Conservation (phyloP, 139 green algal genomes). For the Picocystis salinarum region DNA sequence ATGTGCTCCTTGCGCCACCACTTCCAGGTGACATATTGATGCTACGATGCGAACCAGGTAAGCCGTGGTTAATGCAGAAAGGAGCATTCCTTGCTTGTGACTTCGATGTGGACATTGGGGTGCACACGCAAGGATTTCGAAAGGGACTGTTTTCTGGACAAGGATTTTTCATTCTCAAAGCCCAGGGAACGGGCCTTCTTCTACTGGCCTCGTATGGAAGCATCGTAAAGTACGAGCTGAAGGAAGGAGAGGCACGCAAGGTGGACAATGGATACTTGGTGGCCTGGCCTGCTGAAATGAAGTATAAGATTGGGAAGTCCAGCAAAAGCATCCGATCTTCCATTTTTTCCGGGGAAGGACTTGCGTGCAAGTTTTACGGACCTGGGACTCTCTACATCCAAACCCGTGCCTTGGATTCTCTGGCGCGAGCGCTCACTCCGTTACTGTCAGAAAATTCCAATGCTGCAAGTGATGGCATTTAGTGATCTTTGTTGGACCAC, state of each 20-base stretch:
- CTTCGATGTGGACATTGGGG: constrained; percentile 6
- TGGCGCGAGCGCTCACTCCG: too few relatives aligned
- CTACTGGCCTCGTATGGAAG: constrained; percentile 18
- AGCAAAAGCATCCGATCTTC: constrained; percentile 3
- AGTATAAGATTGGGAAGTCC: constrained; percentile 13
- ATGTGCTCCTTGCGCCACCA: constrained; percentile 17
- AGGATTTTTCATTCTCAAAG: constrained; percentile 18
- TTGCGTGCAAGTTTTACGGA: constrained; percentile 11
- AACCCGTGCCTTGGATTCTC: too few relatives aligned
- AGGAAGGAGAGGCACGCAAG: constrained; percentile 4
- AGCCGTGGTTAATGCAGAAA: constrained; percentile 14
- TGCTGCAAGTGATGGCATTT: too few relatives aligned
- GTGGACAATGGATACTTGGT: constrained; percentile 21
- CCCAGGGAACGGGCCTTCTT: constrained; percentile 11
- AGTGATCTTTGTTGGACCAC: too few relatives aligned
- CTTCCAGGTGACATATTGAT: constrained; percentile 19
- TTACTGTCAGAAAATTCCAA: too few relatives aligned
- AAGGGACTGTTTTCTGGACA: constrained; percentile 19
- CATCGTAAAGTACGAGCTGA: constrained; percentile 22
- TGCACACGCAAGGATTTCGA: constrained; percentile 4
- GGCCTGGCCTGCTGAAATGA: constrained; percentile 12
- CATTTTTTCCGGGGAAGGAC: constrained; percentile 14
- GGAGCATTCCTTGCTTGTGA: constrained; percentile 17
- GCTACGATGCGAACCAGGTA: constrained; percentile 10
- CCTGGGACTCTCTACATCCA: constrained; percentile 20